Conservation (phyloP, 2,329 filamentous ascomycete genomes). For the Neospermospora avenae region DNA sequence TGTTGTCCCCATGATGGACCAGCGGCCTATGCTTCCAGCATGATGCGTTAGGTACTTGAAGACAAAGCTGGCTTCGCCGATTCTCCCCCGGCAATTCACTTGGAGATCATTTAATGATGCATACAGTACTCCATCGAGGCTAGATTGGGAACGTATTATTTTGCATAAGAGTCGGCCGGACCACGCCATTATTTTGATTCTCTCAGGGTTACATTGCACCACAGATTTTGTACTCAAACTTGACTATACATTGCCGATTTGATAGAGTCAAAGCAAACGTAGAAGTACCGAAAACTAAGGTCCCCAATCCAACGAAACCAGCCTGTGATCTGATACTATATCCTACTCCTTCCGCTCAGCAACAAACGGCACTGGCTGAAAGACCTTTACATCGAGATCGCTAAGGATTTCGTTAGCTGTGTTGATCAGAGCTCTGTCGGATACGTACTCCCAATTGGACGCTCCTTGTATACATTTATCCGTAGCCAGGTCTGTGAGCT, state of each 20-base stretch:
- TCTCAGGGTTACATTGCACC: constrained; percentile 3
- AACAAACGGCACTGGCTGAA: background rate
- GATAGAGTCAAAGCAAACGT: background rate
- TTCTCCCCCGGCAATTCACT: background rate
- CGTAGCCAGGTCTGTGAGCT: constrained; percentile 14
- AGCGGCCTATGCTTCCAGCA: background rate
- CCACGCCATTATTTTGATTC: constrained; percentile 5
- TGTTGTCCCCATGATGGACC: background rate
- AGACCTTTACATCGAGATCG: background rate
- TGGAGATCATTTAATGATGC: background rate
- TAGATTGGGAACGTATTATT: constrained; percentile 8
- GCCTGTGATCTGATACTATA: background rate
- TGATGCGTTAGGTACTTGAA: constrained; percentile 7
- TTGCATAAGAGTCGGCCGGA: constrained; percentile 2
- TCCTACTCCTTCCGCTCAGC: background rate
- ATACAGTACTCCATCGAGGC: constrained; percentile 5
- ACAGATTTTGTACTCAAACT: constrained; percentile 1
- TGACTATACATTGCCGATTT: background rate
- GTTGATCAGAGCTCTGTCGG: background rate
- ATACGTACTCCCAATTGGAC: background rate
- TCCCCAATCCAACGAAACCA: background rate
- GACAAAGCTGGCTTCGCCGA: constrained; percentile 3
- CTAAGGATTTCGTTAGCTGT: constrained; percentile 1
- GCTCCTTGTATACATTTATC: constrained; percentile 7
- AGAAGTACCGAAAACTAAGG: background rate